Base-by-base conservation (phyloP, 805 yeast species). In the Lipomyces sp. region DNA sequence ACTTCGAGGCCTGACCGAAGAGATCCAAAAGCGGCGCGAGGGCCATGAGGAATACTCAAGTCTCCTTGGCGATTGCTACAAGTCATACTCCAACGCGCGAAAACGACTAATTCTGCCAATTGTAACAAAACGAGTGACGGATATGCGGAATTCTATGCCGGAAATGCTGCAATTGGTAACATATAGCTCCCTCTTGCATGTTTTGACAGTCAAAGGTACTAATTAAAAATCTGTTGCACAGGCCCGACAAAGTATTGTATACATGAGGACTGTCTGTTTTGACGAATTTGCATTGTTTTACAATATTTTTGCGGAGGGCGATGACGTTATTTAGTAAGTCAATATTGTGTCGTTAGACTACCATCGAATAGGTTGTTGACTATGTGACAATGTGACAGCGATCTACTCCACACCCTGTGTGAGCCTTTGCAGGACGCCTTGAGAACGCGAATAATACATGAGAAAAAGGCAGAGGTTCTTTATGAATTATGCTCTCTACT, bases 351-450 rank as follows among this genome's bases (percentile, higher is more conserved):
- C 14, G 18, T 19, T 8, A 28, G 7, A 8, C 11, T 13, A 8
- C 7, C 32, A 8, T 13, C 32, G 32, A 28, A 13, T 13, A 8
- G 32, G 13, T 21, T n/a, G n/a, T n/a, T n/a, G n/a, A n/a, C n/a
- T n/a, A n/a, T n/a, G n/a, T n/a, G n/a, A n/a, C n/a, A n/a, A n/a
- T n/a, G n/a, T n/a, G n/a, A 16, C 43, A 53, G 58, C 49, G 67
- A 70, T 5, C 87, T 86, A 81, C 77, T 85, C 53, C 78, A 76
- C 40, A 74, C 73, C 22, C 60, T 88, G 2, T 72, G 86, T 29
- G 96, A 88, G 33, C 93, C 96, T 0, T 68, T 90, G 23, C 85
- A 89, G 61, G 91, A 86, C 57, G 67, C 74, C 2, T 65, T 87
- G 32, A 74, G 96, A 56, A 77, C 81, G 50, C 73, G 76, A 42